Percentiles rank a stretch among this genome's conserved stretches.
These are phyloP conservation scores for Colletotrichum incanum DNA, from an alignment of 2,329 filamentous ascomycete genomes.

Conservation along the genomic window DNA sequence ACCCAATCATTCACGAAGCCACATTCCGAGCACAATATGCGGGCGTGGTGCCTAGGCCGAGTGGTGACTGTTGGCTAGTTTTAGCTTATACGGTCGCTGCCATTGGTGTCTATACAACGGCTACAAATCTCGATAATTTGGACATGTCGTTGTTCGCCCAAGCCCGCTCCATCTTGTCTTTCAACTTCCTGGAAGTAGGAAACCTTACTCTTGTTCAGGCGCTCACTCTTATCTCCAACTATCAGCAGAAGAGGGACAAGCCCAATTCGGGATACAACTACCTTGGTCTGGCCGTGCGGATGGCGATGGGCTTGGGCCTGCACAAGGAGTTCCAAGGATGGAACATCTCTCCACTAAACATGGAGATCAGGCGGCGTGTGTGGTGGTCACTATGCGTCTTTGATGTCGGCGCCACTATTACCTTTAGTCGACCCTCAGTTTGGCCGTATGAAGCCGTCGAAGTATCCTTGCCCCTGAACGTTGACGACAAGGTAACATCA, in stretches of 20 bases:
- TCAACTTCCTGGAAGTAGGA: conserved; percentile 45
- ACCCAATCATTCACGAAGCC: conserved; percentile 35
- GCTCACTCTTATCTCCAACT: conserved; percentile 51
- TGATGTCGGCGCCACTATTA: conserved; percentile 61
- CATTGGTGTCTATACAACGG: conserved; percentile 32
- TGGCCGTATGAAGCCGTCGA: conserved; percentile 45
- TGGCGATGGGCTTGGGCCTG: conserved; percentile 65
- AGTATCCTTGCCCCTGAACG: conserved; percentile 53
- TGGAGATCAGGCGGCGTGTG: conserved; percentile 55
- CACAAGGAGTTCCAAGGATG: conserved; percentile 59
- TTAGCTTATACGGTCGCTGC: conserved; percentile 47
- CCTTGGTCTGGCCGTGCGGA: conserved; percentile 63
- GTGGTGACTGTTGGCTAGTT: conserved; percentile 51
- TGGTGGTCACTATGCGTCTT: conserved; percentile 61
- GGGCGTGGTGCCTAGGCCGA: conserved; percentile 51
- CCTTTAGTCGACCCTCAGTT: conserved; percentile 51
- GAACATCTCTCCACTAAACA: conserved; percentile 50
- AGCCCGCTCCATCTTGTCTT: conserved; percentile 26
- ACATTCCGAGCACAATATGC: conserved; percentile 39
- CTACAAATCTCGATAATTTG: conserved; percentile 22
- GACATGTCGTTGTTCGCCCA: conserved; percentile 24
- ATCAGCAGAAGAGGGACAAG: conserved; percentile 63
- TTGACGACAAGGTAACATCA: conserved; percentile 46
- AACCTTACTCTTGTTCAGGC: conserved; percentile 53
- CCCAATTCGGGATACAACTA: conserved; percentile 68